A percentile compares a stretch with the other conserved stretches of the same genome.
Evolutionary conservation across 1,139 yeast genomes (phyloP).

Genomic region (Yamadazyma epiphylla): DNA sequence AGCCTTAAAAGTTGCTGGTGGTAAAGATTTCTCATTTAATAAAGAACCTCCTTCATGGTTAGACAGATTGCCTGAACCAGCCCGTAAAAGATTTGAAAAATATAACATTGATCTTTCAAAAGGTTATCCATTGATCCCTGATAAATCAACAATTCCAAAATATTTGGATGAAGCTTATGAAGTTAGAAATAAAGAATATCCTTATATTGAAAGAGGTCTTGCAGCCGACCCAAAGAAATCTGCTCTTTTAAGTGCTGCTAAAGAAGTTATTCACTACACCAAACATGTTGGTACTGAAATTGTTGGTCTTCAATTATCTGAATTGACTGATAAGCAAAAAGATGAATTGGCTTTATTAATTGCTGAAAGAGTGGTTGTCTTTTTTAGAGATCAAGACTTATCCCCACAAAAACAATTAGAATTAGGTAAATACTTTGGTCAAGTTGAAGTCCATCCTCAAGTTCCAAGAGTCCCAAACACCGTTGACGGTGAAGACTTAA

Average conservation of each 20-base stretch:
- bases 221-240: constrained; percentile 53
- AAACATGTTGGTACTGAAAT: constrained; percentile 55
- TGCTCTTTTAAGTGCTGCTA: constrained; percentile 50
- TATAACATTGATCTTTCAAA: constrained; percentile 26
- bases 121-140: constrained; percentile 29
- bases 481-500: constrained; percentile 14
- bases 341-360: constrained; percentile 47
- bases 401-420: constrained; percentile 44
- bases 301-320: constrained; percentile 48
- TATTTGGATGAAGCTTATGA: constrained; percentile 49
- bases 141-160: constrained; percentile 35
- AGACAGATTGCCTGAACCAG: constrained; percentile 14
- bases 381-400: constrained; percentile 41
- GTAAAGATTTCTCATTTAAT: constrained; percentile 8
- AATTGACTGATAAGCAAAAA: constrained; percentile 46
- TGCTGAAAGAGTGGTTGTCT: constrained; percentile 42
- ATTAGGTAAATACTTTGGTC: constrained; percentile 41
- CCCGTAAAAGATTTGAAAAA: constrained; percentile 23
- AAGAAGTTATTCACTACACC: constrained; percentile 43
- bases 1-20: constrained; percentile 4
- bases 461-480: constrained; percentile 29
- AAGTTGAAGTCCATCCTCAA: constrained; percentile 41
- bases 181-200: constrained; percentile 37
- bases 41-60: constrained; percentile 12
- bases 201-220: constrained; percentile 44